Evolutionary conservation across 306 rosid genomes (phyloP).

Genomic region (Quercus aquifolioides): DNA sequence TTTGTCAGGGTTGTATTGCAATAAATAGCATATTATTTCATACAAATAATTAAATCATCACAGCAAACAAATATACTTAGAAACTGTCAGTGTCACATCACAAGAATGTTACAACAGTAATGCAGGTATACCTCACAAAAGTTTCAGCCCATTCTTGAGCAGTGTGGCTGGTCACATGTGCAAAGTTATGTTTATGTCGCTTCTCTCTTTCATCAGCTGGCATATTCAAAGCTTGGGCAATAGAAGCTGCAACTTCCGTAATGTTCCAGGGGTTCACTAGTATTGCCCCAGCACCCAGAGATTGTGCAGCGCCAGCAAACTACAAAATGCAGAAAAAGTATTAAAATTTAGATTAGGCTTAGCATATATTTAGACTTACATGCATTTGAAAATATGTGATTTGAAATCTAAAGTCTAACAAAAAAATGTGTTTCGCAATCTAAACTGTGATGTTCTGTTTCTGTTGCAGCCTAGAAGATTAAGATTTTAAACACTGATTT

Average conservation of each 20-base stretch:
- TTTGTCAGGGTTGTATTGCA: not conserved
- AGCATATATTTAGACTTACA: too few species aligned
- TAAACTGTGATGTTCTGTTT: too few species aligned
- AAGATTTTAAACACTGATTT: too few species aligned
- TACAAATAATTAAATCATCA: not conserved
- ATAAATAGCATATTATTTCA: not conserved
- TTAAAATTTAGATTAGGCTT: conserved; percentile 8
- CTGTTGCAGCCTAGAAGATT: too few species aligned
- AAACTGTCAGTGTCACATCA: not conserved
- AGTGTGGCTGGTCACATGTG: conserved; percentile 79
- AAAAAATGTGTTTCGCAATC: too few species aligned
- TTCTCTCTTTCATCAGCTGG: conserved; percentile 67
- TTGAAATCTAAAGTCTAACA: too few species aligned
- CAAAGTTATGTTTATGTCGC: conserved; percentile 74
- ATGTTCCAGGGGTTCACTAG: conserved; percentile 95
- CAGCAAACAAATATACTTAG: not conserved
- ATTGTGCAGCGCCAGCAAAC: conserved; percentile 99
- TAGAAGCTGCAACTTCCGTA: conserved; percentile 82
- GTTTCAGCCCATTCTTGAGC: conserved; percentile 99
- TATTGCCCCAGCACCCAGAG: conserved; percentile 95
- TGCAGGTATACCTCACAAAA: conserved; percentile 69
- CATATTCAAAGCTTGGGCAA: conserved; percentile 74
- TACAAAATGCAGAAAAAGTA: conserved; percentile 33
- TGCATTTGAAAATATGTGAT: too few species aligned
- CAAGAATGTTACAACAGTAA: not conserved